phyloP scores from a whole-genome alignment of 1,139 yeast genomes.

The Debaryomycetaceae sp. region DNA sequence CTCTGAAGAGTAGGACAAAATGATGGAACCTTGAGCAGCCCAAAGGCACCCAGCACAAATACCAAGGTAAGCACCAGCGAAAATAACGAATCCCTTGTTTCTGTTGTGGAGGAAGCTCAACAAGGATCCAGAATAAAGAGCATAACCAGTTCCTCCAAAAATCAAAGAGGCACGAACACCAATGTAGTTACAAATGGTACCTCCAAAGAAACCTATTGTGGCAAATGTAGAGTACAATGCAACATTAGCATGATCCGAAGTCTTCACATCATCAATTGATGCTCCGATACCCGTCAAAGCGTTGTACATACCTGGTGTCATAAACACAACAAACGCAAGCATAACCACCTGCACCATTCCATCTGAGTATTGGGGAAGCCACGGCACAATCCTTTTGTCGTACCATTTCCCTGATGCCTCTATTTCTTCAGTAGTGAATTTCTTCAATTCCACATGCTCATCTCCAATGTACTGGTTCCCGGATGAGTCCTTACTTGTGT shows the following conservation, averaged over 20 bases:
- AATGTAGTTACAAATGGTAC: constrained; percentile 53
- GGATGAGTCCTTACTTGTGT: constrained; percentile 12
- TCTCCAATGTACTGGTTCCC: not conserved
- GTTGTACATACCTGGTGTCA: constrained; percentile 59
- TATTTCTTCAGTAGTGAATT: constrained; percentile 27
- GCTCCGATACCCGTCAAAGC: constrained; percentile 53
- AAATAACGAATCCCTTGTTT: constrained; percentile 53
- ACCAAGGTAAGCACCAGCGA: constrained; percentile 60
- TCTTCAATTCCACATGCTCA: constrained; percentile 22
- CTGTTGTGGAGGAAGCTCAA: constrained; percentile 46
- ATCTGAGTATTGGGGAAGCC: constrained; percentile 39
- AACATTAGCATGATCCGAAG: constrained; percentile 49
- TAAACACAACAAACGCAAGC: constrained; percentile 49
- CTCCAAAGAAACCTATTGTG: constrained; percentile 57
- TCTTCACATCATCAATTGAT: constrained; percentile 28
- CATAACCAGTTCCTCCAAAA: constrained; percentile 57
- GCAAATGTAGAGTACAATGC: constrained; percentile 59
- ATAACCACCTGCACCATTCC: constrained; percentile 45
- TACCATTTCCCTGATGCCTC: constrained; percentile 40
- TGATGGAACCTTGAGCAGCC: constrained; percentile 61
- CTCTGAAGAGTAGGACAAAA: constrained; percentile 60
- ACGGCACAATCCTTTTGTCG: constrained; percentile 26
- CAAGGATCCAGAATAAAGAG: constrained; percentile 51
- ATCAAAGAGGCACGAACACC: constrained; percentile 49
- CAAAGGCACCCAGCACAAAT: constrained; percentile 55